Evolutionary conservation across 768 basidiomycete species (phyloP), one percentile per base, ranked within the genome.

Genomic region (Artomyces pyxidatus): DNA sequence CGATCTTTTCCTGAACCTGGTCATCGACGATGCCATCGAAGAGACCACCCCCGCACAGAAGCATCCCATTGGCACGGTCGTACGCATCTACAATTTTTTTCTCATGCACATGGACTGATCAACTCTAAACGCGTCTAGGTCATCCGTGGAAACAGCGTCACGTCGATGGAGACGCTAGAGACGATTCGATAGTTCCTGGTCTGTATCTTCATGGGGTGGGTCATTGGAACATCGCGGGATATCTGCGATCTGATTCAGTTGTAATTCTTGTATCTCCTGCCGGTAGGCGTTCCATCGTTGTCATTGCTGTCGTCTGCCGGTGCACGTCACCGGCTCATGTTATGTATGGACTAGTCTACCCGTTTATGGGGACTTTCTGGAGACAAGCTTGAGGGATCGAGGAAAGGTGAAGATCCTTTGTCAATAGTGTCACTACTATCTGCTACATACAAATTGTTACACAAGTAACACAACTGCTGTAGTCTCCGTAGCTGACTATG

Each of bases 1-100:
- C 68, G 96, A 99, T 74, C 85, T 99, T 56, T 99, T 99, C 75
- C 72, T 99, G 64, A 99, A 99, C 68, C 77, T 99, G 32, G 96
- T 98, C 57, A 82, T 99, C 65, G 96, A 98, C 66, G 90, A 98
- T 62, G 89, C 91, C 9, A 65, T 85, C 59, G 96, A 99, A 68
- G 96, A 98, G 72, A 81, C 83, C 0, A 83, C 80, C 4, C 85
- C 88, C 12, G 92, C 86, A 4, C 86, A 93, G 70, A 92, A 91
- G 65, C 82, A 87, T 59, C 84, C 87, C 22, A 85, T 93, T 58
- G 94, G 94, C 22, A 94, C 90, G 45, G 86, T 96, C 45, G 95
- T 97, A 65, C 60, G 90, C 76, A 11, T 2, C 16, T 0, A 16
- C 46, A 11, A 17, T 17, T 42, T 22, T 45, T 17, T 28, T 45